These are phyloP conservation scores for Cordyceps pruinosa DNA, from an alignment of 2,329 filamentous ascomycete species.

Conservation along the genomic window DNA sequence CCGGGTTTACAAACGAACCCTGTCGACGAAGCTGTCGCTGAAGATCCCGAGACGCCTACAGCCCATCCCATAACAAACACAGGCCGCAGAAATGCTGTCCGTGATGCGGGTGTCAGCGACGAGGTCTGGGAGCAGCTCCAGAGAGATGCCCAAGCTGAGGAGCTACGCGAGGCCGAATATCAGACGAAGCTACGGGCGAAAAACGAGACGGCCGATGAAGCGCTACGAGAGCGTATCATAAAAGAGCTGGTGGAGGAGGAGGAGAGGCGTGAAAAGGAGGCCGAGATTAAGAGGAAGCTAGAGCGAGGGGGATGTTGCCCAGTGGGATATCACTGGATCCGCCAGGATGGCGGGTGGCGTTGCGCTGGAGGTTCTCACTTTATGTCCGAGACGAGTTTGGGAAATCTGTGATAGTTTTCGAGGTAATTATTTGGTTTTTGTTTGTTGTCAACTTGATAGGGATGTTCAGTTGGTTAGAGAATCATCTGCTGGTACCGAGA, in stretches of 20 bases:
- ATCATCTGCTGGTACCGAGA: too few relatives aligned
- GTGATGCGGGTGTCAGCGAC: constrained; percentile 54
- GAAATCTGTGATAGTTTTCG: not conserved
- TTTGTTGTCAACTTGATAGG: too few relatives aligned
- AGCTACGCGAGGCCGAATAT: constrained; percentile 31
- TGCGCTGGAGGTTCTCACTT: not conserved
- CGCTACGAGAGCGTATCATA: constrained; percentile 26
- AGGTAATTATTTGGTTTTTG: not conserved
- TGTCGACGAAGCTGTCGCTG: not conserved
- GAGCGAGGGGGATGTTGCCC: constrained; percentile 42
- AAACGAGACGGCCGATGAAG: constrained; percentile 23
- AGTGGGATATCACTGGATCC: not conserved
- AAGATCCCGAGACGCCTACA: too few relatives aligned
- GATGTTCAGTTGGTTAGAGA: too few relatives aligned
- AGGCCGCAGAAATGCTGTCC: constrained; percentile 13
- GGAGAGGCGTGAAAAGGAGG: constrained; percentile 27
- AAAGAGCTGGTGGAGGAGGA: constrained; percentile 33
- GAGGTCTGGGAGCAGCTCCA: constrained; percentile 55
- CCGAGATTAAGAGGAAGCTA: constrained; percentile 35
- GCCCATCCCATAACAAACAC: constrained; percentile 18
- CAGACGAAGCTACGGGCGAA: constrained; percentile 23
- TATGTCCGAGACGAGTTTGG: not conserved
- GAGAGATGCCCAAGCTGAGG: constrained; percentile 35
- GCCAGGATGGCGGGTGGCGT: not conserved
- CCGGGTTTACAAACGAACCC: too few relatives aligned